Percentiles rank a stretch among this genome's conserved stretches.
Conservation (phyloP, 208 protist genomes). For the Endotrypanum monterogeii region DNA sequence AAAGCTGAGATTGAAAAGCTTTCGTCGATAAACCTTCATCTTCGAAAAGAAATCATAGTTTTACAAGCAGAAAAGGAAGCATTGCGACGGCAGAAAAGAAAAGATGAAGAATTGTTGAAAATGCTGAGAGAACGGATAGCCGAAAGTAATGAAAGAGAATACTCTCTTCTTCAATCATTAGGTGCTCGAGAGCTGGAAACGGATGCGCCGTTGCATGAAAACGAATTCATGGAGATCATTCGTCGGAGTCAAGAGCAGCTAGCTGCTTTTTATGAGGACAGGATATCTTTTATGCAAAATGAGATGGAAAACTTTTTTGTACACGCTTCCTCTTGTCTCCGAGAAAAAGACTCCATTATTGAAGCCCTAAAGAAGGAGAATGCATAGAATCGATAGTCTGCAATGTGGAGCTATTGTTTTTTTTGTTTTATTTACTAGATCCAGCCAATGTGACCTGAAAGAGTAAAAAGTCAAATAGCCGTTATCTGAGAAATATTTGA, state of each 20-base stretch:
- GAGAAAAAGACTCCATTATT: conserved; percentile 30
- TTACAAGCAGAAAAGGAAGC: conserved; percentile 26
- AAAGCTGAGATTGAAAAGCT: background rate
- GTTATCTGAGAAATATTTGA: too few relatives aligned
- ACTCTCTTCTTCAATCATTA: background rate
- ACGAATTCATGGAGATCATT: conserved; percentile 24
- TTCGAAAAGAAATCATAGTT: conserved; percentile 22
- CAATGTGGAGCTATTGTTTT: background rate
- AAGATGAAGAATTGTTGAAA: conserved; percentile 19
- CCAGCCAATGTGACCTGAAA: too few relatives aligned
- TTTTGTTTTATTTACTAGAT: background rate
- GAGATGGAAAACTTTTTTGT: conserved; percentile 22
- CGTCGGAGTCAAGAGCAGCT: conserved; percentile 14
- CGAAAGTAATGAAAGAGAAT: conserved; percentile 7
- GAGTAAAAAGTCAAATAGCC: too few relatives aligned
- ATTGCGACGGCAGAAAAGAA: background rate
- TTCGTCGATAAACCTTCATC: background rate
- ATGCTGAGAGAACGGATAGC: conserved; percentile 5
- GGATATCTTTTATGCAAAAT: conserved; percentile 18
- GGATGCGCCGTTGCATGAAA: conserved; percentile 8
- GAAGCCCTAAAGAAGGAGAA: conserved; percentile 10
- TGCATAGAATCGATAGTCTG: background rate
- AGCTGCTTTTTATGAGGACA: conserved; percentile 20
- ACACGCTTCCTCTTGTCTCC: conserved; percentile 14
- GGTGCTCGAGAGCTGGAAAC: conserved; percentile 2